phyloP scores from a whole-genome alignment of 1,284 basidiomycete species.

The Rhodotorula sp. region DNA sequence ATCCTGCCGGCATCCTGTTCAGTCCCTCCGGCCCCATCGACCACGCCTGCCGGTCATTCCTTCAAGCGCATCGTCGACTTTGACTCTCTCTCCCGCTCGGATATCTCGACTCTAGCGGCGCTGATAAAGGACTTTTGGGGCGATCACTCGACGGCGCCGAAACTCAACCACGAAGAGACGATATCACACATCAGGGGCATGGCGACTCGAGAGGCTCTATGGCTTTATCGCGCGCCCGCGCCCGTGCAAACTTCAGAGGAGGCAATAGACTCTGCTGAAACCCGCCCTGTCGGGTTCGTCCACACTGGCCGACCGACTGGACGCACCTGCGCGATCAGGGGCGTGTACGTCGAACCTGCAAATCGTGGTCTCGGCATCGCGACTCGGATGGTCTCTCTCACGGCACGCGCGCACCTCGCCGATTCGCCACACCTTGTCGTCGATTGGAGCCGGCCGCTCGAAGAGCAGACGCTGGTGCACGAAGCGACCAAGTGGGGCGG shows the following conservation, averaged over 20 bases:
- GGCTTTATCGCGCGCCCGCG: constrained; percentile 17
- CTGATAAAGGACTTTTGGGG: constrained; percentile 9
- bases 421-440: not conserved
- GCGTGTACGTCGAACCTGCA: constrained; percentile 7
- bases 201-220: not conserved
- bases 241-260: not conserved
- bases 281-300: constrained; percentile 13
- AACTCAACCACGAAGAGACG: not conserved
- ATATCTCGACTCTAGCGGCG: not conserved
- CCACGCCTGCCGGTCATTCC: constrained; percentile 3
- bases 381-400: constrained; percentile 2
- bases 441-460: not conserved
- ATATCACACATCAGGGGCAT: not conserved
- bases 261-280: not conserved
- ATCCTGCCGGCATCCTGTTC: not conserved
- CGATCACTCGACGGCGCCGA: not conserved
- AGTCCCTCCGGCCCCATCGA: not conserved
- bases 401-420: constrained; percentile 13
- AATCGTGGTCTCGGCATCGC: constrained; percentile 14
- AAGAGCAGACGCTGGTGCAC: not conserved
- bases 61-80: not conserved
- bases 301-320: constrained; percentile 18
- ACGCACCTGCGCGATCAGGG: constrained; percentile 19
- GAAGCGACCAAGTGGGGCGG: constrained; percentile 10
- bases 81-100: not conserved